Evolutionary conservation across 257 asterid species (phyloP), one percentile per base, ranked within the genome.

Genomic region (Solanum microdontum): DNA sequence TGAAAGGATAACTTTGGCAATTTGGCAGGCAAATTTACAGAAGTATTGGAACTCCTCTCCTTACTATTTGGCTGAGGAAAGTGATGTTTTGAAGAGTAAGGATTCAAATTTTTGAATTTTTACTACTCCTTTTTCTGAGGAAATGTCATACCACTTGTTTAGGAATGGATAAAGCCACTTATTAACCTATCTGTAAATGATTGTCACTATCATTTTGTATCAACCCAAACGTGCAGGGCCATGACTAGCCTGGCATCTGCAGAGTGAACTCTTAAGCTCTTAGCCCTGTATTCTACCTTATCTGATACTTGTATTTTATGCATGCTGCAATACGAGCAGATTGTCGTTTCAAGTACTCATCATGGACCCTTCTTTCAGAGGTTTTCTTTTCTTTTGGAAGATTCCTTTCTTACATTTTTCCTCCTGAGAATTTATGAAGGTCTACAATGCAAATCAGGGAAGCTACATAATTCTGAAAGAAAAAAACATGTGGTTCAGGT

Each of bases 11-110:
- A 64, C 87, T 30, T 91, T 93, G 26, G 91, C 90, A 1, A 76
- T 60, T 77, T 90, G 92, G 93, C 88, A 90, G 26, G 30, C 58
- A 39, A 87, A 15, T 87, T 76, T 93, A 86, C 92, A 89, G 73
- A 90, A 88, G 69, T 88, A 73, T 83, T 91, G 93, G 88, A 85
- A 79, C 8, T 86, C 93, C 6, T 94, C 96, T 75, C 93, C 94
- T 34, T 95, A 93, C 90, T 91, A 83, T 88, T 90, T 92, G 60
- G 93, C 91, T 85, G 95, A 92, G 77, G 89, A 51, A 84, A 88
- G 79, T 36, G 88, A 88, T 73, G 89, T 83, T 80, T 85, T 72
- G 39, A 85, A 76, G 85, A 90, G 97, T 95, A 83, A 84, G 93
- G 68, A 83, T 87, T 64, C 36, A 51, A 17, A 33, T 3, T 51